phyloP scores from a whole-genome alignment of 1,284 basidiomycete species.

The Tilletiaria anomala region DNA sequence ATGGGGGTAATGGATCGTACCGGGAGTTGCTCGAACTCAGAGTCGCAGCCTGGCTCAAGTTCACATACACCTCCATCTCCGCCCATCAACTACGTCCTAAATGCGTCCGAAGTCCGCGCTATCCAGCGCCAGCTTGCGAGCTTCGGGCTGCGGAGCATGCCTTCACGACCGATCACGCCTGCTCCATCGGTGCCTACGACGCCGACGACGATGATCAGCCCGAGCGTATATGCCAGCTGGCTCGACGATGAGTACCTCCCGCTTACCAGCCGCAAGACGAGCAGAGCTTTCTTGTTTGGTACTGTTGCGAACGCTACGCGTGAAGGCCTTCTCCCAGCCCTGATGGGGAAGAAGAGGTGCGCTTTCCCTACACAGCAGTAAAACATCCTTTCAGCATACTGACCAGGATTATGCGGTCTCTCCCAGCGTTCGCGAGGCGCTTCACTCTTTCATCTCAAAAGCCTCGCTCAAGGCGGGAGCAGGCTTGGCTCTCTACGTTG shows the following conservation, averaged over 20 bases:
- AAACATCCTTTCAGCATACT: background rate
- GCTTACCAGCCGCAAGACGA: slow-evolving; percentile 7
- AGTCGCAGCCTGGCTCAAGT: too few species aligned
- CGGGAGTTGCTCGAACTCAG: too few species aligned
- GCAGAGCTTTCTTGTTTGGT: slow-evolving; percentile 12
- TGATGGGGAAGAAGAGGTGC: slow-evolving; percentile 15
- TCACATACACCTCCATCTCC: too few species aligned
- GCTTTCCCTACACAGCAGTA: background rate
- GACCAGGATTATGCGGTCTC: background rate
- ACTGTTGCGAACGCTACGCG: slow-evolving; percentile 11
- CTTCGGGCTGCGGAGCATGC: too few species aligned
- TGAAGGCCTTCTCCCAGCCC: slow-evolving; percentile 12
- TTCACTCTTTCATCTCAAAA: slow-evolving; percentile 9
- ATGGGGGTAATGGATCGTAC: too few species aligned
- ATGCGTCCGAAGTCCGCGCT: too few species aligned
- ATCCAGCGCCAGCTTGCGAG: too few species aligned
- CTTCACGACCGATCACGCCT: background rate
- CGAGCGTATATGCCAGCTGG: background rate
- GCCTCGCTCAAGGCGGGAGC: slow-evolving; percentile 10
- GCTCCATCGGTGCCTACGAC: background rate
- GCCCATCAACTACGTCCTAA: too few species aligned
- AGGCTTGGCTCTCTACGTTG: slow-evolving; percentile 14
- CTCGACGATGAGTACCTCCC: slow-evolving; percentile 7
- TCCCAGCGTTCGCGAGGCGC: slow-evolving; percentile 6
- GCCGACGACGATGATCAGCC: background rate